These are phyloP conservation scores for Glutinoglossum americanum DNA, from an alignment of 495 filamentous ascomycete genomes.

Conservation along the genomic window DNA sequence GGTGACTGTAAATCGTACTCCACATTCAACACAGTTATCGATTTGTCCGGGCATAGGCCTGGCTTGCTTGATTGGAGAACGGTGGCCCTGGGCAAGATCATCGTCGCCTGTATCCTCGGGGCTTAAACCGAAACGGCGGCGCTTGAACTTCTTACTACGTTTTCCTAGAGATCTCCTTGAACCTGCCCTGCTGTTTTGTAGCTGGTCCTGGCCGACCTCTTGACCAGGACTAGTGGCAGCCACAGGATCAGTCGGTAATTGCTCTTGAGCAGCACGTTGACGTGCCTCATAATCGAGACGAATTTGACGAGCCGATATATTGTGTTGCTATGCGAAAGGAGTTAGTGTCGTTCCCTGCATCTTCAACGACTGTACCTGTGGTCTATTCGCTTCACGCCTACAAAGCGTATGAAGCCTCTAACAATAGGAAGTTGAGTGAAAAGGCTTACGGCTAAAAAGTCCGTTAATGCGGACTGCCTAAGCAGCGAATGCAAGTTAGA, in stretches of 20 bases:
- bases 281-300: conserved; percentile 36
- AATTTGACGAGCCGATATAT: conserved; percentile 72
- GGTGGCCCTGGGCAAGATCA: conserved; percentile 12
- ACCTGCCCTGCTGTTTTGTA: conserved; percentile 18
- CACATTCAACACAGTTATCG: conserved; percentile 69
- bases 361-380: background rate
- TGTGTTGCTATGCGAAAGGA: conserved; percentile 37
- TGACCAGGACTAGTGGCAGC: conserved; percentile 1
- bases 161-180: conserved; percentile 39
- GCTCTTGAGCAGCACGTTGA: conserved; percentile 21
- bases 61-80: conserved; percentile 33
- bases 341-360: background rate
- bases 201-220: conserved; percentile 14
- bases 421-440: no score
- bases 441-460: conserved; percentile 48
- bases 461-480: conserved; percentile 55
- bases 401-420: no score
- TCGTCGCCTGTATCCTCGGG: conserved; percentile 15
- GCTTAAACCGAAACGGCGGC: conserved; percentile 18
- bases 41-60: conserved; percentile 65
- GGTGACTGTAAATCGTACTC: conserved; percentile 83
- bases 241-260: conserved; percentile 8
- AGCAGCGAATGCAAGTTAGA: conserved; percentile 8
- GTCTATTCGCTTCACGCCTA: background rate
- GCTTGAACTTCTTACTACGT: conserved; percentile 37